Conservation (phyloP, 306 rosid species). For the Vachellia pachyceras region DNA sequence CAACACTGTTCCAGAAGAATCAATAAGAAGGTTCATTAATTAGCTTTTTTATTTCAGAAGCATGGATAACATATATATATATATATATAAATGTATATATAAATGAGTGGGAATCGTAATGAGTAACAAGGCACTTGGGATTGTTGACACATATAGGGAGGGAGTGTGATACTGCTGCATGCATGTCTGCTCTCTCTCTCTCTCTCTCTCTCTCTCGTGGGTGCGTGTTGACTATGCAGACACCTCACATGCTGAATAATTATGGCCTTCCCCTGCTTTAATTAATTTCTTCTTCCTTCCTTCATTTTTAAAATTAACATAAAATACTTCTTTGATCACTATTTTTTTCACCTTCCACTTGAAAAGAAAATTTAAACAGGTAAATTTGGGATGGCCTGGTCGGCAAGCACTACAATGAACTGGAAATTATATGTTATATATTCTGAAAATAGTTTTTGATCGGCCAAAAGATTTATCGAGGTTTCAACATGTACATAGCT, state of each 20-base stretch:
- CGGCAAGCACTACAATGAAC: neutral
- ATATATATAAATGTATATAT: too few species aligned
- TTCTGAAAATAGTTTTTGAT: neutral
- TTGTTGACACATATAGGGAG: constrained; percentile 13
- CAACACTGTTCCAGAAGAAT: neutral
- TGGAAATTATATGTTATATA: neutral
- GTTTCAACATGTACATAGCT: neutral
- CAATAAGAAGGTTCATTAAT: constrained; percentile 41
- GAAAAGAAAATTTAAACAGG: neutral
- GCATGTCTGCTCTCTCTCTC: too few species aligned
- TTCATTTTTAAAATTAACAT: constrained; percentile 18
- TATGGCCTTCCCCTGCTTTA: constrained; percentile 17
- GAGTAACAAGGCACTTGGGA: constrained; percentile 46
- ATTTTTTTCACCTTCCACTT: constrained; percentile 14
- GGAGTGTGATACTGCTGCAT: constrained; percentile 31
- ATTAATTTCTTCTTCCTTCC: neutral
- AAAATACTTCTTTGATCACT: constrained; percentile 4
- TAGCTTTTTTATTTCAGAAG: constrained; percentile 41
- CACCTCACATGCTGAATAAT: constrained; percentile 45
- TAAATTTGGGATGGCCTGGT: neutral
- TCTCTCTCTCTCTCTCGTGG: constrained; percentile 20
- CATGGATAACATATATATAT: too few species aligned
- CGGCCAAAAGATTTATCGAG: neutral
- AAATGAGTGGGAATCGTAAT: constrained; percentile 61
- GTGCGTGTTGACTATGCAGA: constrained; percentile 46